phyloP scores from a whole-genome alignment of 1,139 yeast species.

The Pichia sp. region DNA sequence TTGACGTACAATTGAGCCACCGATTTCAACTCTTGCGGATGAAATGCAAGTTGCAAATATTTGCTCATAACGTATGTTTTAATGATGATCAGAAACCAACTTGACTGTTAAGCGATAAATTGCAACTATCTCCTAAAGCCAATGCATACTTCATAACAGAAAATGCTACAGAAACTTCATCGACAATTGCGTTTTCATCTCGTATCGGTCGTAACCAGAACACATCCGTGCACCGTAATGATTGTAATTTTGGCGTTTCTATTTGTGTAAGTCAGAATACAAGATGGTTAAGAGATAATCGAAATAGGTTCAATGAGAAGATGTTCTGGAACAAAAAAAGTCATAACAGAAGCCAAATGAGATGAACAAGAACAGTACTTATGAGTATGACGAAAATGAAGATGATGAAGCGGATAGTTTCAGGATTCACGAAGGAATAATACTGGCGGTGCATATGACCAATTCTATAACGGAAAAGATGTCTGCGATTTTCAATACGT shows the following conservation, averaged over 20 bases:
- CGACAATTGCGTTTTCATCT: neutral
- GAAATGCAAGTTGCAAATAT: slow-evolving; percentile 55
- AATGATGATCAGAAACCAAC: too few relatives aligned
- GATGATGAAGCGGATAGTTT: slow-evolving; percentile 35
- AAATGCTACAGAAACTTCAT: neutral
- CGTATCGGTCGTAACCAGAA: neutral
- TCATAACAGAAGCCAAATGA: neutral
- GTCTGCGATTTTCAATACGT: slow-evolving; percentile 49
- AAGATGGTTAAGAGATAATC: neutral
- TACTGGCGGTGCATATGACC: slow-evolving; percentile 59
- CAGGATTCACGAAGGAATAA: slow-evolving; percentile 60
- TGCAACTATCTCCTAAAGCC: too few relatives aligned
- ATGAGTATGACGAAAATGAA: slow-evolving; percentile 1
- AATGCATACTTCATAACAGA: too few relatives aligned
- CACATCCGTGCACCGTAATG: slow-evolving; percentile 5
- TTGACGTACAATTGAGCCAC: slow-evolving; percentile 52
- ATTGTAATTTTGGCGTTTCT: neutral
- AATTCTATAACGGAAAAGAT: slow-evolving; percentile 47
- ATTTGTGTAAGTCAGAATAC: neutral
- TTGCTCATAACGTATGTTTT: slow-evolving; percentile 27
- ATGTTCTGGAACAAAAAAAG: too few relatives aligned
- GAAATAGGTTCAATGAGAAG: too few relatives aligned
- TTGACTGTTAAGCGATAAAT: too few relatives aligned
- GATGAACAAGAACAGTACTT: neutral
- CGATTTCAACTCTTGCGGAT: slow-evolving; percentile 71